Percentiles rank a stretch among this genome's conserved stretches.
Conservation (phyloP, 805 yeast genomes). For the Yarrowia alimentaria region DNA sequence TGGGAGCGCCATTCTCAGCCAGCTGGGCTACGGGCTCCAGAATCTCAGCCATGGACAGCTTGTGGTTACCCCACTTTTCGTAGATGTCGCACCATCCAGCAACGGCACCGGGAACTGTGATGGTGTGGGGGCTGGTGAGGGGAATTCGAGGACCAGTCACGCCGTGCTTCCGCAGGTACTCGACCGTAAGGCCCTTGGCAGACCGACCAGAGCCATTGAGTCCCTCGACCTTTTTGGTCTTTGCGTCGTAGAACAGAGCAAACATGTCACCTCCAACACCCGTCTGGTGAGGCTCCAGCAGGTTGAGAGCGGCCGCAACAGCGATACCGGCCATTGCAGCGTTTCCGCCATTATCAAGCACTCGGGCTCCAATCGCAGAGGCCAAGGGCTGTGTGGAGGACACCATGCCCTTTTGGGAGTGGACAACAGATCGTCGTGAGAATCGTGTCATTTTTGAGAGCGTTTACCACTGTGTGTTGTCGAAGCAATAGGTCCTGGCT, state of each 20-base stretch:
- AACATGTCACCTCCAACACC: slow-evolving; percentile 50
- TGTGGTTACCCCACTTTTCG: slow-evolving; percentile 71
- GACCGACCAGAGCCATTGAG: slow-evolving; percentile 76
- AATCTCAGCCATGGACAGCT: slow-evolving; percentile 56
- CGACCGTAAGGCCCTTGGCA: slow-evolving; percentile 51
- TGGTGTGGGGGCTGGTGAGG: slow-evolving; percentile 52
- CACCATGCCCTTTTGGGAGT: slow-evolving; percentile 69
- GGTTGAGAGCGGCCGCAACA: slow-evolving; percentile 44
- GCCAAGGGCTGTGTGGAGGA: slow-evolving; percentile 77
- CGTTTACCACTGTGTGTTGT: too few species aligned
- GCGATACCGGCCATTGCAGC: slow-evolving; percentile 47
- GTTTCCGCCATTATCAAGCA: slow-evolving; percentile 70
- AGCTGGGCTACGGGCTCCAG: slow-evolving; percentile 50
- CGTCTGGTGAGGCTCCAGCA: slow-evolving; percentile 44
- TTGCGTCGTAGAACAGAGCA: slow-evolving; percentile 55
- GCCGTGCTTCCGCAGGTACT: slow-evolving; percentile 48
- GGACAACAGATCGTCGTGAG: slow-evolving; percentile 72
- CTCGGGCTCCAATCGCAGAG: slow-evolving; percentile 65
- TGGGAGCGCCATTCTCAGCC: slow-evolving; percentile 66
- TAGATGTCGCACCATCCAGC: slow-evolving; percentile 77
- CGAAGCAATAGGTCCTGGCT: too few species aligned
- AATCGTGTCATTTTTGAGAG: not conserved
- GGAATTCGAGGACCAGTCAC: slow-evolving; percentile 52
- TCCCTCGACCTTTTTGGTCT: slow-evolving; percentile 55
- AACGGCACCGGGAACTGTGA: slow-evolving; percentile 76